These are phyloP conservation scores for Echinosophora koreensis DNA, from an alignment of 306 rosid species.

Conservation along the genomic window DNA sequence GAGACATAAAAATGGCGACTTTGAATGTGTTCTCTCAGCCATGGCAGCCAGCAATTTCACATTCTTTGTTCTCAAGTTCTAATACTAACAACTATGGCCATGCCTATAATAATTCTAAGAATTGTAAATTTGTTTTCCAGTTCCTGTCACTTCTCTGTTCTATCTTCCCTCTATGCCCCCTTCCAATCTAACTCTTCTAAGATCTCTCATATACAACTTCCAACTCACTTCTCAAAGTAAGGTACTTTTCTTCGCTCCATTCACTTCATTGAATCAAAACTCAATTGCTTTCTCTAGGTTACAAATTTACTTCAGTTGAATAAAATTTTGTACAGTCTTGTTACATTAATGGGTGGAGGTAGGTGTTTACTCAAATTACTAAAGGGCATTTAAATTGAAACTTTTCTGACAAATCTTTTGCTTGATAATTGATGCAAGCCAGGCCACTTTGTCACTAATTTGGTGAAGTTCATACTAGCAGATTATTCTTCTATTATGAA, in stretches of 20 bases:
- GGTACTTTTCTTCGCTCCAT: constrained; percentile 48
- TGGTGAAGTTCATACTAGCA: constrained; percentile 13
- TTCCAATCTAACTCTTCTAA: no score
- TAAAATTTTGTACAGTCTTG: not conserved
- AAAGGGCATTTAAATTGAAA: constrained; percentile 14
- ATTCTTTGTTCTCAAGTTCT: no score
- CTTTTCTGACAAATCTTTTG: not conserved
- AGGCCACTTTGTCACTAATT: not conserved
- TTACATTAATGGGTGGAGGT: constrained; percentile 12
- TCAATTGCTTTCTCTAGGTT: not conserved
- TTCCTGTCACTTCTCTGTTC: constrained; percentile 49
- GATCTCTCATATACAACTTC: constrained; percentile 43
- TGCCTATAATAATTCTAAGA: constrained; percentile 22
- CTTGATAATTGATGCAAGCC: constrained; percentile 29
- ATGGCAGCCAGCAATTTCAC: constrained; percentile 16
- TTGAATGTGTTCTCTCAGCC: constrained; percentile 66
- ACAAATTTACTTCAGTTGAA: not conserved
- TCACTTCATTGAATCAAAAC: not conserved
- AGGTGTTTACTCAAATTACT: not conserved
- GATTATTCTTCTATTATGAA: constrained; percentile 7
- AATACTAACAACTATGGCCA: no score
- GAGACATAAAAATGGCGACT: constrained; percentile 59
- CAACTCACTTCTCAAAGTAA: constrained; percentile 59
- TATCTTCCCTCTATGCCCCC: constrained; percentile 30
- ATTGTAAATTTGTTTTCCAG: constrained; percentile 46